Base-by-base conservation (phyloP, 2,329 filamentous ascomycete genomes). In the Metarhizium anisopliae region DNA sequence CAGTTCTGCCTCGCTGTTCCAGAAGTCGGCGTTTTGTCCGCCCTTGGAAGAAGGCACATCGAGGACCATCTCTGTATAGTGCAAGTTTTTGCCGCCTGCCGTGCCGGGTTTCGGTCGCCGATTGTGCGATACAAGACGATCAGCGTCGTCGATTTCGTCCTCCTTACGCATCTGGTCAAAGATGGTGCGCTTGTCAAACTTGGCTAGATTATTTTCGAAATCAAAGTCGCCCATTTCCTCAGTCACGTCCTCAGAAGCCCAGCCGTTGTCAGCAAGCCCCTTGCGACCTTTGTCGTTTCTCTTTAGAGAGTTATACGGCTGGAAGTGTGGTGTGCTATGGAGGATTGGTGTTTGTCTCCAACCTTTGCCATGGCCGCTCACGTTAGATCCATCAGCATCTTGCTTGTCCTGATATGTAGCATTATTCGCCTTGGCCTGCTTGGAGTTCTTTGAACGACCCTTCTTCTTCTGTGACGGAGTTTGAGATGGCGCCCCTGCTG, bases 141-240 rank as follows among this genome's bases (percentile, higher is more conserved):
- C 89, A 54, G 92, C 87, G 56, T 96, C 92, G n/a, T 92, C 89
- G 8, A 93, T 84, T 35, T 84, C 86, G 64, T 97, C 93, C 56
- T 95, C 90, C 61, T 89, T 90, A 58, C 90, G 81, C 70, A 97
- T 94, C 70, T 96, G 87, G 61, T 93, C 88, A 67, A 99, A 99
- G 8, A 97, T 84, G 1, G 85, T 86, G 55, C 87, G 84, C 74
- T 97, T 97, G 75, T 97, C 92, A 64, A 97, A 97, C 66, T 96
- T 95, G 50, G 90, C 92, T 36, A 97, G 78, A 61, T 91, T 91
- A 55, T 84, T 85, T 63, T 89, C 86, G 65, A 97, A 97, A 70
- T 97, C 93, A 64, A 97, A 97, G 59, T 97, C 94, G 11, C 89
- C 90, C 77, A 94, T 82, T 67, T 95, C 93, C 71, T 97, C 94